Conservation (phyloP, 331 rosid species). For the Saraca asoca region DNA sequence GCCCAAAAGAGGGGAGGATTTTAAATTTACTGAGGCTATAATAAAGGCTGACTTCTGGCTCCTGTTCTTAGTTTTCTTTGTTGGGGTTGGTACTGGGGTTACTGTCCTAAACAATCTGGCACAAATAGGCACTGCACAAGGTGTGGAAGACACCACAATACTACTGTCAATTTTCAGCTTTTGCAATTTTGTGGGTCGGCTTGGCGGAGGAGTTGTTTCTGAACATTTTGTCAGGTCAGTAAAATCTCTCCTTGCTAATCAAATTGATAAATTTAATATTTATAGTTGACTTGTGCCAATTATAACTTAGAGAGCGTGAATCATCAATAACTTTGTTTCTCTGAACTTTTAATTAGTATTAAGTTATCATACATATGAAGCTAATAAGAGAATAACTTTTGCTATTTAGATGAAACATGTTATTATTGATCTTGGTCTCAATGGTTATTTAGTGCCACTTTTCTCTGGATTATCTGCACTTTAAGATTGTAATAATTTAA, state of each 20-base stretch:
- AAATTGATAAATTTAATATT: no score
- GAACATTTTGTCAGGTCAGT: constrained; percentile 75
- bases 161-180: constrained; percentile 71
- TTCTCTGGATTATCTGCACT: no score
- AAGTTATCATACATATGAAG: no score
- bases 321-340: no score
- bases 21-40: constrained; percentile 60
- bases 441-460: no score
- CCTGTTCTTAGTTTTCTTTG: constrained; percentile 68
- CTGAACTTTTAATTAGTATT: no score
- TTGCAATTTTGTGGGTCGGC: constrained; percentile 75
- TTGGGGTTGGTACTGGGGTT: constrained; percentile 82
- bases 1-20: constrained; percentile 83
- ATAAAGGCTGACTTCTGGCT: constrained; percentile 85
- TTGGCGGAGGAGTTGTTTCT: constrained; percentile 78
- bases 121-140: constrained; percentile 74
- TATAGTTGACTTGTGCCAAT: no score
- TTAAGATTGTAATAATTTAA: no score
- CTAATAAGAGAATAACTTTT: no score
- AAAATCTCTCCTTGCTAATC: constrained; percentile 16
- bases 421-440: no score
- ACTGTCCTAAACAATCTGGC: constrained; percentile 75
- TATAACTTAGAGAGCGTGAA: no score
- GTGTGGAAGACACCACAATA: constrained; percentile 60
- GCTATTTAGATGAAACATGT: no score